Base-by-base conservation (phyloP, 495 filamentous ascomycete species). In the Echria macrotheca region DNA sequence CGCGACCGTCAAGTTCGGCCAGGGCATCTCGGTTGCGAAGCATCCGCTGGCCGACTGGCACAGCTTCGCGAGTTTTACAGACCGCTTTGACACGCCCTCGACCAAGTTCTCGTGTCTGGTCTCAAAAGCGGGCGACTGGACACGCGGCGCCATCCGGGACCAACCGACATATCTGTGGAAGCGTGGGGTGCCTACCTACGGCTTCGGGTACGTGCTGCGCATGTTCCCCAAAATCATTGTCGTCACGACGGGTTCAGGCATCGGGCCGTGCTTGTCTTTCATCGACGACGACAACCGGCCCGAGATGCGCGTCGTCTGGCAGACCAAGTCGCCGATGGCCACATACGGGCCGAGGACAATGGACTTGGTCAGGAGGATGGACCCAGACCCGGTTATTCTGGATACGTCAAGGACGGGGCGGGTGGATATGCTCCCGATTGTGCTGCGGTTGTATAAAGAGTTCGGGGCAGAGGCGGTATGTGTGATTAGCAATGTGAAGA, bases 31-130 rank as follows among this genome's bases (percentile, higher is more conserved):
- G 47, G 67, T 80, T 17, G 78, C 77, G 15, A 68, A 73, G 39
- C 72, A 73, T 40, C 82, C 82, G 0, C 64, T 91, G 36, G 73
- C 68, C 5, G 87, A 93, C 70, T 89, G 84, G 83, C 87, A 93
- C 67, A 73, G 81, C 9, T 93, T 93, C 52, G 87, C 87, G 8
- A 83, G 78, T 14, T 87, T 91, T 61, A 76, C 80, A n/a, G 72
- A 74, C 47, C 43, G 36, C n/a, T 53, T 57, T 36, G 60, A 64
- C 47, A 43, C 35, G 18, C 49, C 46, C 49, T 61, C 24, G 67
- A 74, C 26, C 14, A 47, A 58, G 25, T 86, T 84, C 64, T 84
- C 77, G 4, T 68, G 77, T 39, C 65, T 88, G 18, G 68, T 87
- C 14, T 83, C 79, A 48, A 78, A 79, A 38, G 85, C 82, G 5